Percentiles rank a stretch among this genome's conserved stretches.
phyloP scores from a whole-genome alignment of 768 basidiomycete genomes.

The Russula griseocarnosa region DNA sequence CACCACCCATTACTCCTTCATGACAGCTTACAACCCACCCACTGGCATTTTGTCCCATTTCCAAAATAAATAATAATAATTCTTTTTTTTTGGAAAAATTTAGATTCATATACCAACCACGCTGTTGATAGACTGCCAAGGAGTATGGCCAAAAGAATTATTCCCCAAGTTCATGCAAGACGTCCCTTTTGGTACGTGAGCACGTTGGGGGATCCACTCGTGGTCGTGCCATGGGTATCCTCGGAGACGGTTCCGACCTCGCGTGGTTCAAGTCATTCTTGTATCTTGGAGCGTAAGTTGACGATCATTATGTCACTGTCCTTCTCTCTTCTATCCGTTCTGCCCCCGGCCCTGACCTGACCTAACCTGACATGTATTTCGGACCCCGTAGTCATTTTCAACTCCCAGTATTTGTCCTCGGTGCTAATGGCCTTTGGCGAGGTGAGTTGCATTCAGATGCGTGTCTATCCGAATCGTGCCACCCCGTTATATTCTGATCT shows the following conservation, averaged over 20 bases:
- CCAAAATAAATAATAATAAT: not conserved
- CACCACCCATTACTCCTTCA: too few relatives aligned
- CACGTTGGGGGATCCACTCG: constrained; percentile 63
- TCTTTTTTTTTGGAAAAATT: too few relatives aligned
- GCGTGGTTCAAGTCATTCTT: constrained; percentile 67
- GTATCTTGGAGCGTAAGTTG: constrained; percentile 55
- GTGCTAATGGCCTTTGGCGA: constrained; percentile 54
- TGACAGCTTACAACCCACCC: not conserved
- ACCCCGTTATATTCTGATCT: not conserved
- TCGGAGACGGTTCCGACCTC: constrained; percentile 35
- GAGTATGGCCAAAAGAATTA: constrained; percentile 51
- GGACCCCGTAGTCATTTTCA: constrained; percentile 54
- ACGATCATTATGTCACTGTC: too few relatives aligned
- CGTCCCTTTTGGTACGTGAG: constrained; percentile 50
- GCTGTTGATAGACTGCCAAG: constrained; percentile 66
- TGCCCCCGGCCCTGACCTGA: not conserved
- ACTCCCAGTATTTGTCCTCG: constrained; percentile 71
- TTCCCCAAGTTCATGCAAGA: constrained; percentile 47
- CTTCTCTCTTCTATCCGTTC: not conserved
- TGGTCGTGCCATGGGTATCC: constrained; percentile 50
- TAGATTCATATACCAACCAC: constrained; percentile 68
- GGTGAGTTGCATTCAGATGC: constrained; percentile 42
- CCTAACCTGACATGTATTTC: not conserved
- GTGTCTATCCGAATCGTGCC: too few relatives aligned
- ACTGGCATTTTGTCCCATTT: not conserved